Evolutionary conservation across 2,329 filamentous ascomycete genomes (phyloP).

Genomic region (Fusarium palustre): DNA sequence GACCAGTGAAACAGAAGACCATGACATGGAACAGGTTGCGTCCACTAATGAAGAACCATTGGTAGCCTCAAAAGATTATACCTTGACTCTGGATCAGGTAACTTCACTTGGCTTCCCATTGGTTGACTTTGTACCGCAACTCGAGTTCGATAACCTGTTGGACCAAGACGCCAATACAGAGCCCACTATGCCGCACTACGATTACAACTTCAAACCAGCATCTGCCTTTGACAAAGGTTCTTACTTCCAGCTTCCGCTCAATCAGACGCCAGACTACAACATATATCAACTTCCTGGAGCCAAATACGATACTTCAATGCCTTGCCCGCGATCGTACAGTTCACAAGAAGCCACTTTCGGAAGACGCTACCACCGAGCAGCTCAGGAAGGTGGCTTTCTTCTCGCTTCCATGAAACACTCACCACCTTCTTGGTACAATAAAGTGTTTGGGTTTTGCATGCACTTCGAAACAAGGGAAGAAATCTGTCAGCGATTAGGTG

Average conservation of each 20-base stretch:
- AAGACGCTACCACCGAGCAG: slow-evolving; percentile 1
- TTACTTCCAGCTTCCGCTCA: background rate
- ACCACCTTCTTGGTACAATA: slow-evolving; percentile 4
- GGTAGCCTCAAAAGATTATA: rapidly evolving
- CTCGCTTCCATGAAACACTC: slow-evolving; percentile 7
- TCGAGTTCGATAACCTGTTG: background rate
- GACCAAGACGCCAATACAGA: background rate
- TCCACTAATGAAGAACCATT: rapidly evolving
- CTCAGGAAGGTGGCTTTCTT: slow-evolving; percentile 1
- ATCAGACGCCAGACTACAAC: background rate
- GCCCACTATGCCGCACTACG: background rate
- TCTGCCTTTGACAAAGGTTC: background rate
- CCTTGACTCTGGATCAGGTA: rapidly evolving
- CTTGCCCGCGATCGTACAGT: background rate
- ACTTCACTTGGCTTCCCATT: background rate
- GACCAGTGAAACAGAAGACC: background rate
- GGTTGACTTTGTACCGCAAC: background rate
- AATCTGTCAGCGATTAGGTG: background rate
- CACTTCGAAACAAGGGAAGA: slow-evolving; percentile 15
- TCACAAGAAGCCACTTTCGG: slow-evolving; percentile 12
- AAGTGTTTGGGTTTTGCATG: slow-evolving; percentile 11
- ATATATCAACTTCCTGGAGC: slow-evolving; percentile 5
- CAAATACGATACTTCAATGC: background rate
- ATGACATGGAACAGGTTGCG: background rate
- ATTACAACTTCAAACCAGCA: background rate